phyloP scores from a whole-genome alignment of 139 green algal genomes.

The Tetratostichococcus sp. region DNA sequence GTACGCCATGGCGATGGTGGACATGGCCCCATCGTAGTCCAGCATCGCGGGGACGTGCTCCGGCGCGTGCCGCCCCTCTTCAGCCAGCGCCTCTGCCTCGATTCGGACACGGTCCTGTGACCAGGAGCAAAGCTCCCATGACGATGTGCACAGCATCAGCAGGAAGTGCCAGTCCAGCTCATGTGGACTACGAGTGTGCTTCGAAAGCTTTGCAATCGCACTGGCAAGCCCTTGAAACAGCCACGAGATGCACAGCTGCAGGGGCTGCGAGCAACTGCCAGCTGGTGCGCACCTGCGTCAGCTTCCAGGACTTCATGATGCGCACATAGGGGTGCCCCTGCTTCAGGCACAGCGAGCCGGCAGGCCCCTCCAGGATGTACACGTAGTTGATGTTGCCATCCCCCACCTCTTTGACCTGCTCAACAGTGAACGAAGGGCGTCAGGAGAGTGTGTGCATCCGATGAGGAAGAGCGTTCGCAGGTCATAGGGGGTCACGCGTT shows the following conservation, averaged over 20 bases:
- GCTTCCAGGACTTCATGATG: constrained; percentile 85
- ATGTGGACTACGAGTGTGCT: too few species aligned
- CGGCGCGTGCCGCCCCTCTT: constrained; percentile 56
- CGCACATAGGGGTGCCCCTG: constrained; percentile 90
- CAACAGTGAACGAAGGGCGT: background rate
- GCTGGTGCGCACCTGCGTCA: constrained; percentile 64
- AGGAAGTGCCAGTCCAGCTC: too few species aligned
- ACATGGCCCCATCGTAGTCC: constrained; percentile 47
- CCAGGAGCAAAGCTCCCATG: too few species aligned
- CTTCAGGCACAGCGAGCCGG: constrained; percentile 75
- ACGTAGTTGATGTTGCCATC: constrained; percentile 99
- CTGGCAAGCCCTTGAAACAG: too few species aligned
- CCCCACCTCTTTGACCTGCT: constrained; percentile 72
- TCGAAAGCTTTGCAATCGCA: too few species aligned
- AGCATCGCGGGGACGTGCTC: constrained; percentile 75
- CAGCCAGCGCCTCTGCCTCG: constrained; percentile 61
- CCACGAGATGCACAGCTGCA: too few species aligned
- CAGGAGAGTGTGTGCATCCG: too few species aligned
- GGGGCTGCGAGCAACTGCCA: background rate
- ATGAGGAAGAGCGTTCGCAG: too few species aligned
- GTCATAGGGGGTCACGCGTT: too few species aligned
- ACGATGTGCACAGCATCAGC: too few species aligned
- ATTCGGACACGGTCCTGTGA: constrained; percentile 67
- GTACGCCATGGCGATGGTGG: constrained; percentile 82
- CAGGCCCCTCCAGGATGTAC: constrained; percentile 84